These are phyloP conservation scores for Penicillium paneum DNA, from an alignment of 2,329 filamentous ascomycete genomes.

Conservation along the genomic window DNA sequence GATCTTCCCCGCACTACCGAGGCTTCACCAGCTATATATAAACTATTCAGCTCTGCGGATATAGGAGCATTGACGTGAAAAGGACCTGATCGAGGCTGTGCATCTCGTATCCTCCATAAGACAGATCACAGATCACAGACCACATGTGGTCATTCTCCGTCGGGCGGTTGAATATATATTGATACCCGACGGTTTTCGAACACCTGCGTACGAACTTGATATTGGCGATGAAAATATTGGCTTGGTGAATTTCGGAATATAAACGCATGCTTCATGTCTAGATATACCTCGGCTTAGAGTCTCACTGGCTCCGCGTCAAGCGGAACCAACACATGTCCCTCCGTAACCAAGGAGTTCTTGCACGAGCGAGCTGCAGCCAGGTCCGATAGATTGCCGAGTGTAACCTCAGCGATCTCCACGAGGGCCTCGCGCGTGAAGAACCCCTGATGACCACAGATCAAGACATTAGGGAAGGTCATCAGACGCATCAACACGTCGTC, in stretches of 20 bases:
- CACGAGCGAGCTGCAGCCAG: constrained; percentile 27
- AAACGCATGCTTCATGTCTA: not conserved
- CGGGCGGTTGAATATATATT: not conserved
- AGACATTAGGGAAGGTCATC: constrained; percentile 65
- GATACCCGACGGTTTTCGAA: not conserved
- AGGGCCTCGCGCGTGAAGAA: constrained; percentile 68
- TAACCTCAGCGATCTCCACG: constrained; percentile 60
- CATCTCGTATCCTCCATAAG: constrained; percentile 52
- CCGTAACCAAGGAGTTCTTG: constrained; percentile 30
- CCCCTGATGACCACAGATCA: constrained; percentile 66
- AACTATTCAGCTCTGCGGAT: constrained; percentile 3
- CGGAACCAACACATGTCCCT: constrained; percentile 28
- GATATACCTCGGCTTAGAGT: constrained; percentile 14
- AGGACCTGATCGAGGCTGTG: constrained; percentile 54
- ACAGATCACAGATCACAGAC: constrained; percentile 3
- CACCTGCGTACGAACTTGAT: not conserved
- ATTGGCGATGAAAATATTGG: not conserved
- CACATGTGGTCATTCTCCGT: too few species aligned
- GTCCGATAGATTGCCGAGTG: constrained; percentile 53
- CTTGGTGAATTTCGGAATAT: not conserved
- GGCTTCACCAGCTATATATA: not conserved
- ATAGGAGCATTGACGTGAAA: constrained; percentile 66
- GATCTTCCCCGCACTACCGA: not conserved
- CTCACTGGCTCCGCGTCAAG: constrained; percentile 30
- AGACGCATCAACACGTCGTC: constrained; percentile 65